Conservation (phyloP, 371 early-diverging fungal genomes). For the Encephalitozoon hellem region DNA sequence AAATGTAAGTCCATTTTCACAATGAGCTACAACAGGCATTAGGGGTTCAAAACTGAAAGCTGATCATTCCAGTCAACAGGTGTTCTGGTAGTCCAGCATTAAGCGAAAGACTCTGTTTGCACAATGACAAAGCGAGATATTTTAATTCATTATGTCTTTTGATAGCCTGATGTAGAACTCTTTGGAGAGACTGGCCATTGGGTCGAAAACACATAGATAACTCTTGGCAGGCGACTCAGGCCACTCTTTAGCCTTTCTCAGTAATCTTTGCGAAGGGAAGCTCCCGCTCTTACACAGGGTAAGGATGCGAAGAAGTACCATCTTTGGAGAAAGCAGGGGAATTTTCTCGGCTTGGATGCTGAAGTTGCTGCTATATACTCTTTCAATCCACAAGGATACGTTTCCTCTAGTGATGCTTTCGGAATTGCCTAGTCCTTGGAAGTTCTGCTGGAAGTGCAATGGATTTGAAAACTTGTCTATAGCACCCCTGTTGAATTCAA, state of each 20-base stretch:
- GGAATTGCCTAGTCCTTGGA: not conserved
- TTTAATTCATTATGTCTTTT: not conserved
- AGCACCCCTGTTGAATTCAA: conserved; percentile 4
- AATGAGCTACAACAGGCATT: conserved; percentile 54
- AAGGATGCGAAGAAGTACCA: not conserved
- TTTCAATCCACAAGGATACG: not conserved
- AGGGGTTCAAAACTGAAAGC: not conserved
- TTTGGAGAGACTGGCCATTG: not conserved
- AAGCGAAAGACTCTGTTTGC: no score
- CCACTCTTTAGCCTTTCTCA: not conserved
- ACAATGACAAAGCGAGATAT: not conserved
- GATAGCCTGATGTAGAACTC: not conserved
- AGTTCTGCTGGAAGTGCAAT: conserved; percentile 30
- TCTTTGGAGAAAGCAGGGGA: not conserved
- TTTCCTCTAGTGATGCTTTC: not conserved
- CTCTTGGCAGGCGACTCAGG: not conserved
- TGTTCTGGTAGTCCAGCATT: not conserved
- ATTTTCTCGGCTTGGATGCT: not conserved
- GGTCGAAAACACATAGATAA: not conserved
- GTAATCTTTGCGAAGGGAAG: not conserved
- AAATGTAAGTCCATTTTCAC: conserved; percentile 50
- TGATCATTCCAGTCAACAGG: not conserved
- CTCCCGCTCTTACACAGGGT: not conserved
- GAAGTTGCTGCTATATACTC: not conserved
- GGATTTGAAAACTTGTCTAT: not conserved